Evolutionary conservation across 2,329 filamentous ascomycete species (phyloP).

Genomic region (Alternaria arbusti): DNA sequence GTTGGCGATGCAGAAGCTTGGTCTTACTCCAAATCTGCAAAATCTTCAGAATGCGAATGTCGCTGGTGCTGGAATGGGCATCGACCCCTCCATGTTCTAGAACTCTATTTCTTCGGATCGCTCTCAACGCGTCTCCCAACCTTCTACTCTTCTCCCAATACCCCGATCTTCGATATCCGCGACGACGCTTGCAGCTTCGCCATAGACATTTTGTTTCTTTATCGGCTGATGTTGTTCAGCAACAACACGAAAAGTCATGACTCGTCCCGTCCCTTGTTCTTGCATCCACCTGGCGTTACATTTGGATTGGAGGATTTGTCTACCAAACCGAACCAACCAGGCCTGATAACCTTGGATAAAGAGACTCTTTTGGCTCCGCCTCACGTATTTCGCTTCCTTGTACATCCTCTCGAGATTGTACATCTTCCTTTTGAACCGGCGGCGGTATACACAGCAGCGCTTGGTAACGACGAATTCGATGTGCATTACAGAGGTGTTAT

Average conservation of each 20-base stretch:
- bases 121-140: constrained; percentile 14
- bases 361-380: constrained; percentile 16
- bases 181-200: constrained; percentile 29
- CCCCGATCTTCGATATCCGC: constrained; percentile 21
- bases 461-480: constrained; percentile 42
- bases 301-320: constrained; percentile 20
- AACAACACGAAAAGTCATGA: constrained; percentile 29
- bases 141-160: constrained; percentile 30
- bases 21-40: constrained; percentile 48
- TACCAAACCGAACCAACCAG: constrained; percentile 16
- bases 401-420: constrained; percentile 31
- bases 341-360: constrained; percentile 30
- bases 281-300: constrained; percentile 33
- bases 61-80: constrained; percentile 61
- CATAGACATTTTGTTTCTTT: constrained; percentile 22
- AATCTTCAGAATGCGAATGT: constrained; percentile 54
- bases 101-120: constrained; percentile 9
- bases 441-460: constrained; percentile 9
- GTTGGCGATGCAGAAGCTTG: constrained; percentile 61
- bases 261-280: constrained; percentile 22
- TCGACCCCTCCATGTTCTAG: constrained; percentile 60
- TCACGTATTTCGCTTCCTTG: constrained; percentile 27
- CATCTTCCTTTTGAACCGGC: constrained; percentile 35
- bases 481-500: constrained; percentile 44
- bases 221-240: not conserved